Base-by-base conservation (phyloP, 2,329 filamentous ascomycete species). In the Colletotrichum liaoningense region DNA sequence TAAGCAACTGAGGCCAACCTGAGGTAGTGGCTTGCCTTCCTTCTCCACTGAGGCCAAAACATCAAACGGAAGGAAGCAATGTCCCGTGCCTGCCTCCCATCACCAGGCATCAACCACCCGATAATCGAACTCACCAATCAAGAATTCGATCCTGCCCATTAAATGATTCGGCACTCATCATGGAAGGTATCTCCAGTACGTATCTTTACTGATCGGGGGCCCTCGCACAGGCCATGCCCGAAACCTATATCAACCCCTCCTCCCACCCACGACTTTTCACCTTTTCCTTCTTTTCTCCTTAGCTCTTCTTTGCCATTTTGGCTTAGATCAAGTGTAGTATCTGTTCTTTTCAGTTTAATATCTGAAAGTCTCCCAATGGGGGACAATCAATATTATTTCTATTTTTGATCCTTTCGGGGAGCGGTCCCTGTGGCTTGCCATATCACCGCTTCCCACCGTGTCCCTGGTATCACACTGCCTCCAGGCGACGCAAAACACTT, bases 281-380 rank as follows among this genome's bases (percentile, higher is more conserved):
- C 22, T 42, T 33, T 68, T 46, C 24, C n/a, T 11, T 56, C 57
- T 30, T 70, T 38, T 65, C 35, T 70, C 67, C n/a, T 65, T 54
- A 70, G 5, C 60, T 67, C 35, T 49, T 63, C 58, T 65, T 70
- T 65, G 60, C 67, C 55, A 35, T 49, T 6, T 35, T 70, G 67
- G 67, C 67, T 70, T 70, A 70, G 67, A 70, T 70, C 67, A 70
- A 70, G 67, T 70, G 67, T 70, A 69, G 67, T 70, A 70, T 70
- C 67, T 70, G 67, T 70, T 70, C 67, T 70, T 66, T 59, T 70
- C 62, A 70, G 62, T 59, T 70, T 70, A 65, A 70, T 70, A 62
- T 65, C 62, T 70, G 62, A 49, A 65, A 66, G 67, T 35, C 46
- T 16, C n/a, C 42, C 55, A 70, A 22, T 26, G 35, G 46, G n/a